Conservation (phyloP, 2,329 filamentous ascomycete genomes). For the Cladosporium sp. region DNA sequence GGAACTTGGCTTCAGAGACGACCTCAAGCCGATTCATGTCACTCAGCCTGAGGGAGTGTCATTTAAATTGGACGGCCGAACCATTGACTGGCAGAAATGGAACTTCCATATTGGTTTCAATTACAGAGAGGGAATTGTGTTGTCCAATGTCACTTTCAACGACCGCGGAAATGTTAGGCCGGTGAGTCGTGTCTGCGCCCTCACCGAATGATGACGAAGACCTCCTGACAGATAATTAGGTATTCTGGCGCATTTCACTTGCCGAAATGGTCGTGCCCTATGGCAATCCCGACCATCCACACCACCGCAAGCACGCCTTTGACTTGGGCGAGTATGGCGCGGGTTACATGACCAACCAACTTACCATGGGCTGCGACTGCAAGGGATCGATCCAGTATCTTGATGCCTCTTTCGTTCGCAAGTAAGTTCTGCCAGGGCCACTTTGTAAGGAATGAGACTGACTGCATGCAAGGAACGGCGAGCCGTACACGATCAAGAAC, state of each 20-base stretch:
- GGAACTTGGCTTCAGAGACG: slow-evolving; percentile 67
- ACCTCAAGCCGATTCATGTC: slow-evolving; percentile 78
- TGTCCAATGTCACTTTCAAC: slow-evolving; percentile 82
- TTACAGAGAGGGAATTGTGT: slow-evolving; percentile 82
- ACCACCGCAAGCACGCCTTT: slow-evolving; percentile 75
- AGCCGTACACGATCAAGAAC: slow-evolving; percentile 74
- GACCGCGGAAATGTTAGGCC: slow-evolving; percentile 70
- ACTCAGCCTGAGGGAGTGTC: slow-evolving; percentile 82
- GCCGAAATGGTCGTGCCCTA: slow-evolving; percentile 91
- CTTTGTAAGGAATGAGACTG: slow-evolving; percentile 37
- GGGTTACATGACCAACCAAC: slow-evolving; percentile 23
- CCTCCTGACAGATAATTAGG: slow-evolving; percentile 20
- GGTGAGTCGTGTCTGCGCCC: neutral
- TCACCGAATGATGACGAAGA: neutral
- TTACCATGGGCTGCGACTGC: slow-evolving; percentile 73
- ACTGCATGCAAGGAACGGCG: slow-evolving; percentile 41
- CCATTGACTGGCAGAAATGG: slow-evolving; percentile 85
- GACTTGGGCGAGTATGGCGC: slow-evolving; percentile 67
- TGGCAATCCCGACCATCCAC: slow-evolving; percentile 72
- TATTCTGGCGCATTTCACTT: slow-evolving; percentile 81
- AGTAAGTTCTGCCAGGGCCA: slow-evolving; percentile 50
- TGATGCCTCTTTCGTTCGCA: slow-evolving; percentile 50
- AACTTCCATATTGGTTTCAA: slow-evolving; percentile 88
- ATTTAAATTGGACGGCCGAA: slow-evolving; percentile 68
- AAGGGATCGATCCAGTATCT: slow-evolving; percentile 85